Percentiles rank a stretch among this genome's conserved stretches.
Conservation (phyloP, 2,329 filamentous ascomycete genomes). For the Aspergillus intermedius region DNA sequence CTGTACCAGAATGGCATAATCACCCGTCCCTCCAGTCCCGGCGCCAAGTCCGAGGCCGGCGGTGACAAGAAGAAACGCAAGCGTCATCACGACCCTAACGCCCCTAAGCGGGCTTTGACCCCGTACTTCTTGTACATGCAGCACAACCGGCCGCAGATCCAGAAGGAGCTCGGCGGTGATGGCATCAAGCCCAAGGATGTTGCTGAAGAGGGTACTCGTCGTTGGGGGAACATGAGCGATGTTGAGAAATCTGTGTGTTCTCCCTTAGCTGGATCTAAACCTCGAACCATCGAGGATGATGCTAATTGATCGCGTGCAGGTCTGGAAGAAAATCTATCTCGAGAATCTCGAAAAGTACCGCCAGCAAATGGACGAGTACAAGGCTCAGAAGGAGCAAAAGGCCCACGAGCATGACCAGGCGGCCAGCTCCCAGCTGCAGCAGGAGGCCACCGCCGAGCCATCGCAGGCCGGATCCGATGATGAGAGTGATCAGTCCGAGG, state of each 20-base stretch:
- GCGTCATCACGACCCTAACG: constrained; percentile 85
- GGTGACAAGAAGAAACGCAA: constrained; percentile 83
- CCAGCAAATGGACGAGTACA: constrained; percentile 51
- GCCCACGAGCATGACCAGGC: constrained; percentile 26
- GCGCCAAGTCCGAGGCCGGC: constrained; percentile 43
- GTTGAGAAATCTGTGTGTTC: constrained; percentile 60
- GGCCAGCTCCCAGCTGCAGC: constrained; percentile 30
- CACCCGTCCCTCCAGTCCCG: constrained; percentile 31
- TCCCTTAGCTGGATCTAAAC: not conserved
- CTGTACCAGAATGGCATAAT: constrained; percentile 42
- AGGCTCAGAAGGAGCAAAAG: constrained; percentile 47
- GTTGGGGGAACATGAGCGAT: constrained; percentile 73
- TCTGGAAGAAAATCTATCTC: constrained; percentile 54
- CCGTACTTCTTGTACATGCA: constrained; percentile 95
- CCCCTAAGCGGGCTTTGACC: constrained; percentile 87
- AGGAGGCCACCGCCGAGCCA: constrained; percentile 32
- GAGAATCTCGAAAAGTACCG: constrained; percentile 53
- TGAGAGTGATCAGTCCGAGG: constrained; percentile 23
- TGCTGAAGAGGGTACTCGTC: constrained; percentile 75
- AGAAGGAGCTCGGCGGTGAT: constrained; percentile 65
- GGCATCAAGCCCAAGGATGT: constrained; percentile 73
- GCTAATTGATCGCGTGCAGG: constrained; percentile 26
- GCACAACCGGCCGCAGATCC: constrained; percentile 75
- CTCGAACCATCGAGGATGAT: not conserved
- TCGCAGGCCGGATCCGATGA: constrained; percentile 3